Percentiles rank a stretch among this genome's conserved stretches.
Evolutionary conservation across 768 basidiomycete species (phyloP).

Genomic region (Auriscalpium vulgare): DNA sequence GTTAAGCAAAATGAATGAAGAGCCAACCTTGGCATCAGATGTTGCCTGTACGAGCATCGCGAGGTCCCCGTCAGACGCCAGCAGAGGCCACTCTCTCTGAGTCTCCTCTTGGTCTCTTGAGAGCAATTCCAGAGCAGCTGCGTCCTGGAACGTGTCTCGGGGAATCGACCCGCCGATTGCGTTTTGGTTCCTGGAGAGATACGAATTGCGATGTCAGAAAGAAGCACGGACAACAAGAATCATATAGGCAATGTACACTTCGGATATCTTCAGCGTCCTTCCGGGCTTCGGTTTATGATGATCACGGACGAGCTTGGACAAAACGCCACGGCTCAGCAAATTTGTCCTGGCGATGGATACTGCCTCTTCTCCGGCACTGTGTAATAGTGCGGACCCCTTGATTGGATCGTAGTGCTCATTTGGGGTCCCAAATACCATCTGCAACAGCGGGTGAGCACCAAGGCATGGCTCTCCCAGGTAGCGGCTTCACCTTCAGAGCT

Average conservation of each 20-base stretch:
- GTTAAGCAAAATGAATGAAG: neutral
- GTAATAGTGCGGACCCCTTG: constrained; percentile 49
- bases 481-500: constrained; percentile 52
- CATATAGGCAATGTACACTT: constrained; percentile 32
- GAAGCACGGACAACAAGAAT: neutral
- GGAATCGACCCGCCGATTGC: constrained; percentile 57
- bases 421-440: constrained; percentile 78
- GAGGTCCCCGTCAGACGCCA: constrained; percentile 74
- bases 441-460: neutral
- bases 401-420: constrained; percentile 59
- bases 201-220: neutral
- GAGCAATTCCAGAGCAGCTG: constrained; percentile 52
- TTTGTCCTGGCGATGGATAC: constrained; percentile 50
- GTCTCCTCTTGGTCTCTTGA: constrained; percentile 38
- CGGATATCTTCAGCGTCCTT: constrained; percentile 69
- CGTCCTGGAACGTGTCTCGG: constrained; percentile 65
- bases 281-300: constrained; percentile 60
- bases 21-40: constrained; percentile 66
- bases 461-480: neutral
- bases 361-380: constrained; percentile 44
- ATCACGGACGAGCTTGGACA: constrained; percentile 62
- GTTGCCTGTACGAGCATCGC: constrained; percentile 71
- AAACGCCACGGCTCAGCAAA: constrained; percentile 53
- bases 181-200: constrained; percentile 49
- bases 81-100: constrained; percentile 74